A percentile compares a stretch with the other conserved stretches of the same genome.
Evolutionary conservation across 2,329 filamentous ascomycete genomes (phyloP).

Genomic region (Hymenoscyphus occultus): DNA sequence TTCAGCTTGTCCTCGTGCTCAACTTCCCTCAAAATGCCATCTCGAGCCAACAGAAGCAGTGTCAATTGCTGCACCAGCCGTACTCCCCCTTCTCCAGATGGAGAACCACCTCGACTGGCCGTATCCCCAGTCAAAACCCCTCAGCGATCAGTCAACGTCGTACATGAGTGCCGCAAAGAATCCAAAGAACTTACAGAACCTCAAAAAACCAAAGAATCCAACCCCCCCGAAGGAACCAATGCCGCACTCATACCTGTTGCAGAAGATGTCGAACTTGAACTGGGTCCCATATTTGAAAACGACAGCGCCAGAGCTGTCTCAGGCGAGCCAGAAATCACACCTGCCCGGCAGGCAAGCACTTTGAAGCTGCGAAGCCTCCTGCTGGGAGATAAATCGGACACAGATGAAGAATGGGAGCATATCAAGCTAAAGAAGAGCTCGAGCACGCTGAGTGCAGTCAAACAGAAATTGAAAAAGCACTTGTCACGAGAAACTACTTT

Average conservation of each 20-base stretch:
- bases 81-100: constrained; percentile 34
- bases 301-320: background rate
- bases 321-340: background rate
- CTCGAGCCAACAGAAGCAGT: constrained; percentile 4
- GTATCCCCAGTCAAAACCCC: constrained; percentile 9
- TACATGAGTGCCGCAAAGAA: constrained; percentile 4
- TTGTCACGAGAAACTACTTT: constrained; percentile 45
- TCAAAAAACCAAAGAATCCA: too few species aligned
- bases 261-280: constrained; percentile 22
- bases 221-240: background rate
- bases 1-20: background rate
- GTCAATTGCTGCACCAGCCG: constrained; percentile 31
- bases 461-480: constrained; percentile 38
- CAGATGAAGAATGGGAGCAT: constrained; percentile 39
- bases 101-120: constrained; percentile 26
- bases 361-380: constrained; percentile 17
- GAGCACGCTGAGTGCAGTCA: constrained; percentile 46
- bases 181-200: background rate
- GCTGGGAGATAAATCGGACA: constrained; percentile 22
- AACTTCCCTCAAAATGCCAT: constrained; percentile 2
- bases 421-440: constrained; percentile 41
- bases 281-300: constrained; percentile 31
- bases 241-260: constrained; percentile 21
- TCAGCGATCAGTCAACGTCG: constrained; percentile 15
- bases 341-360: constrained; percentile 12